Evolutionary conservation across 2,329 filamentous ascomycete genomes (phyloP), one percentile per base, ranked within the genome.

Genomic region (Coniochaeta ligniaria): DNA sequence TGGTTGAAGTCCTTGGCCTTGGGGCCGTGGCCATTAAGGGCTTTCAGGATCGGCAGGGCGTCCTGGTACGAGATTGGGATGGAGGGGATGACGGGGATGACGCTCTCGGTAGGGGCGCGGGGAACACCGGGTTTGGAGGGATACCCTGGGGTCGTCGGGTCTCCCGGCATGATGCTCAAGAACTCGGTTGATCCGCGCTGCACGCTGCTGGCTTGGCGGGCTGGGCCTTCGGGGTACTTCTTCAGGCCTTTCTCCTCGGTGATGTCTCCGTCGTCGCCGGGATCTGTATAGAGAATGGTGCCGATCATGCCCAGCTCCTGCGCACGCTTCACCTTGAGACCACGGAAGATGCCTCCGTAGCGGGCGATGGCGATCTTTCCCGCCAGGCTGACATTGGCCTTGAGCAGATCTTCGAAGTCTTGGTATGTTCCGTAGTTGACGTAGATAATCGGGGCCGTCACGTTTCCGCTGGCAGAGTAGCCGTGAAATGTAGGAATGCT

Each of bases 61-160:
- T 98, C 94, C 7, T 80, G 75, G 71, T 96, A 97, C 0, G 94
- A 97, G 58, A 98, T 90, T 4, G 94, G 94, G 1, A 97, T 77
- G 0, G 94, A 98, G 0, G 95, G 94, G 59, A 98, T 98, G 3
- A 84, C 86, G 0, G 95, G 91, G 35, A 89, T 95, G 7, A 83
- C 82, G 31, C 83, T 79, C 22, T 91, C 80, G 0, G 88, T 85
- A 8, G 91, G 85, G 61, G 86, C 80, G 26, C 94, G 88, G 38
- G 91, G 90, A 26, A 81, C 90, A n/a, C 89, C 94, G 6, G 93
- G 94, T 72, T 94, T 94, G 0, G 92, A 96, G 8, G 94, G 90
- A 70, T 96, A 97, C 12, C 95, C 95, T 20, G 92, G 92, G 0
- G 95, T 98, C 0, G 95, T 96, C 72, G 94, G 94, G 69, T 98